Evolutionary conservation across 1,139 yeast genomes (phyloP), one percentile per base, ranked within the genome.

Genomic region (Trichomonascaceae sp.): DNA sequence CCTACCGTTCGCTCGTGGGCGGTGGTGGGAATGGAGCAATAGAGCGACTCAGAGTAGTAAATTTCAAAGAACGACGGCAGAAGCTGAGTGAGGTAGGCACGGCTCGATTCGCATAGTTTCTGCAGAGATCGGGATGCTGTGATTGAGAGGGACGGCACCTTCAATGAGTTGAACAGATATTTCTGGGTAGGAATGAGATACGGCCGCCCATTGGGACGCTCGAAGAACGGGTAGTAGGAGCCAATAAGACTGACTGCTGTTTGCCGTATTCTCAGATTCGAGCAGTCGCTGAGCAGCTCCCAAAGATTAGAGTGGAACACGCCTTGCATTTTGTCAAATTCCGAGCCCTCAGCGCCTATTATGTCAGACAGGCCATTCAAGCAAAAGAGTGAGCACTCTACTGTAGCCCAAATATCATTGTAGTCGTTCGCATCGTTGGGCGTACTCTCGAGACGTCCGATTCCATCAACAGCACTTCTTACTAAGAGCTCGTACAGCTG

Each of bases 361-460:
- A 50, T 39, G 64, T 70, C 69, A 1, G 57, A 47, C 4, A 67
- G 46, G 9, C 73, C 69, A 45, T 64, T 72, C 11, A 84, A 50
- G 16, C 84, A 59, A 49, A 65, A 81, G 28, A 84, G 52, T 16
- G 84, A 74, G 1, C 84, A 71, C 52, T 87, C 96, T 4, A 79
- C 58, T 37, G 74, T 74, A 27, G 50, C 53, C 51, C 70, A 52
- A 20, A 20, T 20, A 20, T 6, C 11, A 20, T 6, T 20, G 11
- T 20, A 8, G 11, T 8, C 11, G 11, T 20, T 20, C 6, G 23
- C 6, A 20, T 20, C 11, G 11, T 20, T 20, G 23, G 6, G 6
- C 6, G 23, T 20, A 11, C 11, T 20, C 23, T 20, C 23, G 9
- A 20, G 23, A 6, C 23, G 23, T 11, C 11, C 9, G 23, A 52